Evolutionary conservation across 169 alveolate genomes (phyloP).

Genomic region (Eimeria praecox): DNA sequence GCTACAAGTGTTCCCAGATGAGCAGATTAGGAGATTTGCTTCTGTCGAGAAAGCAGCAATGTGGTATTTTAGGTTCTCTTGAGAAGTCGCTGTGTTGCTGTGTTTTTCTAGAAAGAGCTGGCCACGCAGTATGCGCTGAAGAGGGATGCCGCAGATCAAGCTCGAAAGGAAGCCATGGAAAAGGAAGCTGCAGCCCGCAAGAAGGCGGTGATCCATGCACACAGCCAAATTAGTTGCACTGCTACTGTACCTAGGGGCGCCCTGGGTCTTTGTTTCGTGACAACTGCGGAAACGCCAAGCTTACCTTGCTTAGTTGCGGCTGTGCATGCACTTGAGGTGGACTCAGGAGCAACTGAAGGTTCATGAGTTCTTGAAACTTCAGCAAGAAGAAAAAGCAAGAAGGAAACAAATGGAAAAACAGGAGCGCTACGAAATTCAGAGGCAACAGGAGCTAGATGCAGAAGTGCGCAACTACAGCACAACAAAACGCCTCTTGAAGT

Average conservation of each 20-base stretch:
- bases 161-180: slow-evolving; percentile 58
- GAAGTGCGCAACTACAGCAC: slow-evolving; percentile 38
- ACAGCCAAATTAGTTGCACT: neutral
- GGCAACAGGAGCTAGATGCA: slow-evolving; percentile 56
- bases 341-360: slow-evolving; percentile 55
- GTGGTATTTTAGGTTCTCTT: neutral
- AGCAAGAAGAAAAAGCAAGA: slow-evolving; percentile 44
- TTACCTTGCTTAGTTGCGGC: neutral
- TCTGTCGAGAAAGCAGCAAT: neutral
- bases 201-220: slow-evolving; percentile 52
- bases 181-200: slow-evolving; percentile 55
- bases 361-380: slow-evolving; percentile 53
- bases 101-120: slow-evolving; percentile 34
- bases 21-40: neutral
- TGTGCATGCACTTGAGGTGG: slow-evolving; percentile 30
- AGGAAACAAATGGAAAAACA: slow-evolving; percentile 2
- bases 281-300: neutral
- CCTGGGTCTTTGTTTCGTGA: neutral
- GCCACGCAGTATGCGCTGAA: slow-evolving; percentile 66
- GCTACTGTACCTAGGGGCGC: neutral
- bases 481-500: neutral
- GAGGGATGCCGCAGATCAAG: slow-evolving; percentile 65
- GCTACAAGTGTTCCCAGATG: neutral
- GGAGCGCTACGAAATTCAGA: slow-evolving; percentile 66
- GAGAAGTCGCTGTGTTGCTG: neutral